These are phyloP conservation scores for Cymbopogon citratus DNA, from an alignment of 176 grass and related monocot genomes.

Conservation along the genomic window DNA sequence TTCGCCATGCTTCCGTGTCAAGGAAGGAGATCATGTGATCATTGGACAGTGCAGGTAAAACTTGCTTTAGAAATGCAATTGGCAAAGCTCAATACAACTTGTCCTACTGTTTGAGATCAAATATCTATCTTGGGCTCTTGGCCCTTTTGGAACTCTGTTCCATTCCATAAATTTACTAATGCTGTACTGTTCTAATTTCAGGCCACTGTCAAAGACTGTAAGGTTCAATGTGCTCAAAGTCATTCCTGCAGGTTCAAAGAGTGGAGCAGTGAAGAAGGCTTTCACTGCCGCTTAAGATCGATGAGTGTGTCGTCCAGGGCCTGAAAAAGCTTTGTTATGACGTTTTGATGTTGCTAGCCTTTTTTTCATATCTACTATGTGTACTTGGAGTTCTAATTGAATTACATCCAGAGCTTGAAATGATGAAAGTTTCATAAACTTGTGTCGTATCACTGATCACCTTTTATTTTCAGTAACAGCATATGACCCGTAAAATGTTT, in stretches of 20 bases:
- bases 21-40: conserved; percentile 36
- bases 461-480: neutral
- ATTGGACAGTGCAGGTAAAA: conserved; percentile 41
- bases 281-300: conserved; percentile 19
- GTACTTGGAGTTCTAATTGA: neutral
- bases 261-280: conserved; percentile 30
- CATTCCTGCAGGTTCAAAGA: conserved; percentile 31
- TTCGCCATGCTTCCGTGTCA: conserved; percentile 38
- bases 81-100: neutral
- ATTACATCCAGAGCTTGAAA: neutral
- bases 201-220: conserved; percentile 35
- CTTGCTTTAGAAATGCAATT: neutral
- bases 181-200: neutral
- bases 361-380: neutral
- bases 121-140: too few relatives aligned
- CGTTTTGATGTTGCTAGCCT: neutral
- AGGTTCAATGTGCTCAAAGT: conserved; percentile 43
- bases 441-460: neutral
- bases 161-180: neutral
- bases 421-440: neutral
- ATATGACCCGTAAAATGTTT: neutral
- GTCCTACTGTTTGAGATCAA: neutral
- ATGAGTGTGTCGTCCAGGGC: neutral
- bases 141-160: neutral
- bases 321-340: neutral